Conservation (phyloP, 495 filamentous ascomycete genomes). For the Copromyces sp. region DNA sequence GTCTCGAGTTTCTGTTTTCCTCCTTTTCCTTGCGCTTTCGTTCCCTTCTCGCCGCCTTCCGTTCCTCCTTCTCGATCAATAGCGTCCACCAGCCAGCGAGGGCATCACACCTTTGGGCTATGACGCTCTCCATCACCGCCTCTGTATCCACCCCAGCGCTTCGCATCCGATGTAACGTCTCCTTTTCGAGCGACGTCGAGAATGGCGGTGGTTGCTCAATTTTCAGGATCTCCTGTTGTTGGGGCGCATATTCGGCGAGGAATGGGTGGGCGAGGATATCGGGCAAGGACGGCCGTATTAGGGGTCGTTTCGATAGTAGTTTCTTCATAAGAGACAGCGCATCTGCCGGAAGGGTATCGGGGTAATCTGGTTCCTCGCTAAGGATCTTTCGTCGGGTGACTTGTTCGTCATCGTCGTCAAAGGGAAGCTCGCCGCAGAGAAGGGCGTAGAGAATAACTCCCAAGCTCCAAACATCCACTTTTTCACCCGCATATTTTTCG, state of each 20-base stretch:
- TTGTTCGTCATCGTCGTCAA: slow-evolving; percentile 87
- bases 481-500: slow-evolving; percentile 95
- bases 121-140: slow-evolving; percentile 84
- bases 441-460: slow-evolving; percentile 94
- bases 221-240: slow-evolving; percentile 85
- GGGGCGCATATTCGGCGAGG: slow-evolving; percentile 74
- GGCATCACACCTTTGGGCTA: slow-evolving; percentile 78
- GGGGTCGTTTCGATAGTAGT: slow-evolving; percentile 78
- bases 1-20: slow-evolving; percentile 68
- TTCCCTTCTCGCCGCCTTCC: slow-evolving; percentile 76
- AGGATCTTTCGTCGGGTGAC: slow-evolving; percentile 79
- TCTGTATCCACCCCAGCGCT: slow-evolving; percentile 93
- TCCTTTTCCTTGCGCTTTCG: slow-evolving; percentile 78
- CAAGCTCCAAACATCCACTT: slow-evolving; percentile 96
- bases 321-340: slow-evolving; percentile 63
- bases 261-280: slow-evolving; percentile 87
- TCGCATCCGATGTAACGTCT: slow-evolving; percentile 85
- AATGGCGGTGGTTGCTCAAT: slow-evolving; percentile 76
- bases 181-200: slow-evolving; percentile 79
- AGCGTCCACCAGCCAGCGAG: slow-evolving; percentile 96
- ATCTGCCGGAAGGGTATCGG: slow-evolving; percentile 66
- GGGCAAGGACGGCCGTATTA: slow-evolving; percentile 72
- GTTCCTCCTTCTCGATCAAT: slow-evolving; percentile 88
- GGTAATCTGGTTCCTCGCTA: slow-evolving; percentile 71
- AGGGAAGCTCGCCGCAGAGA: slow-evolving; percentile 85